Base-by-base conservation (phyloP, 2,329 filamentous ascomycete genomes). In the Hortaea werneckii region DNA sequence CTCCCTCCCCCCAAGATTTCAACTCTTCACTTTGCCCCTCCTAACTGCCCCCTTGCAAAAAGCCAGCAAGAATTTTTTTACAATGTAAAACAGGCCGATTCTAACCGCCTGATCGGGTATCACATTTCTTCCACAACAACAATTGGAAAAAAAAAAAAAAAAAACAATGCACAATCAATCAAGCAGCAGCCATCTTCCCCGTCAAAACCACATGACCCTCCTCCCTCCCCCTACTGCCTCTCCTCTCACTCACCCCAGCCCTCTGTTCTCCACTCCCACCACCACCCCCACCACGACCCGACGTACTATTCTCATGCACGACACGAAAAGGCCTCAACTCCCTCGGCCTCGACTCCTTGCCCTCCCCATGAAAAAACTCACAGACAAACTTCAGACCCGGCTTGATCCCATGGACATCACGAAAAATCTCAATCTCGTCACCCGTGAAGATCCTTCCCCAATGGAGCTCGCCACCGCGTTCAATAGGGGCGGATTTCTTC, bases 401-500 rank as follows among this genome's bases (percentile, higher is more conserved):
- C 37, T 62, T 59, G 1, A 52, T 57, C 9, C 55, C 54, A 12
- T 48, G 65, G n/a, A 57, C 48, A 9, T 70, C 65, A 38, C 78
- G 71, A 74, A 81, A 94, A 5, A 94, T 77, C 2, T 80, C 78
- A 41, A 95, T 76, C 26, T 79, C 72, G 60, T 95, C 90, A 1
- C 85, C 87, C 30, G 84, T 79, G 60, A 87, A 78, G 10, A 95
- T 65, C 45, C 80, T 78, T 27, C 84, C 80, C 40, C 77, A 86
- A 1, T 79, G 67, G 20, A 68, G 66, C 10, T 69, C 71, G 7
- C 73, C 69, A 0, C 73, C 71, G 27, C 70, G 66, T 9, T 9
- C 8, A 35, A 35, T 35, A 20, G 20, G 20, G 20, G 20, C 20
- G 2, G 75, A 72, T 47, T 77, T 72, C 49, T 75, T 75, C 26